Evolutionary conservation across 129 eudicot species (phyloP).

Genomic region (Centella asiatica): DNA sequence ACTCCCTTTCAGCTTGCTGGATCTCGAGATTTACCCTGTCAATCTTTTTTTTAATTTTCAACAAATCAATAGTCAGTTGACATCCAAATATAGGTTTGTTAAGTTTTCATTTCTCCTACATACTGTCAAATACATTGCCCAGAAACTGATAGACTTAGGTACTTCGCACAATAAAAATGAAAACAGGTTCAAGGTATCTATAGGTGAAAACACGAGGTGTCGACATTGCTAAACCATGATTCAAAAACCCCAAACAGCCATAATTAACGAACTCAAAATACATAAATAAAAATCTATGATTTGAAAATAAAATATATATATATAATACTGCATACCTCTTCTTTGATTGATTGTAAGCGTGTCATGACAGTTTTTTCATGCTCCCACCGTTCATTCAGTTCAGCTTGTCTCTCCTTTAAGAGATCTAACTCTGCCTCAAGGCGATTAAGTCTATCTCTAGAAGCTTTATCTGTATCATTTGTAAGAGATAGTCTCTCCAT

Average conservation of each 20-base stretch:
- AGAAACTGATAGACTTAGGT: too few species aligned
- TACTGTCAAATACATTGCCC: too few species aligned
- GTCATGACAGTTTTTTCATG: conserved; percentile 32
- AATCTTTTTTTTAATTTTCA: conserved; percentile 16
- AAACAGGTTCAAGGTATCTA: too few species aligned
- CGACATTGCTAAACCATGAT: too few species aligned
- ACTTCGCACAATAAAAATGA: too few species aligned
- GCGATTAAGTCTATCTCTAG: conserved; percentile 27
- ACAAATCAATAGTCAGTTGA: background rate
- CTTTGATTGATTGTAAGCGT: conserved; percentile 27
- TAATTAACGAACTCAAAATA: background rate
- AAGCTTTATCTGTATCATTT: conserved; percentile 31
- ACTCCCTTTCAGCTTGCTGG: conserved; percentile 25
- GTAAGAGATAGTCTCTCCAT: conserved; percentile 30
- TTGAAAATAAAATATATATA: background rate
- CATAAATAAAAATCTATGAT: background rate
- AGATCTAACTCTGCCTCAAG: conserved; percentile 26
- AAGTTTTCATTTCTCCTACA: background rate
- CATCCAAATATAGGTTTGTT: background rate
- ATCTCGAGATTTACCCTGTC: conserved; percentile 32
- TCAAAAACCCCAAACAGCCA: too few species aligned
- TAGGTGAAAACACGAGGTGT: too few species aligned
- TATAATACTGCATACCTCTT: conserved; percentile 17
- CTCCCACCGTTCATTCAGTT: conserved; percentile 32
- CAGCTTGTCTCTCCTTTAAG: conserved; percentile 24